Evolutionary conservation across 2,329 filamentous ascomycete species (phyloP).

Genomic region (Fusarium sp.): DNA sequence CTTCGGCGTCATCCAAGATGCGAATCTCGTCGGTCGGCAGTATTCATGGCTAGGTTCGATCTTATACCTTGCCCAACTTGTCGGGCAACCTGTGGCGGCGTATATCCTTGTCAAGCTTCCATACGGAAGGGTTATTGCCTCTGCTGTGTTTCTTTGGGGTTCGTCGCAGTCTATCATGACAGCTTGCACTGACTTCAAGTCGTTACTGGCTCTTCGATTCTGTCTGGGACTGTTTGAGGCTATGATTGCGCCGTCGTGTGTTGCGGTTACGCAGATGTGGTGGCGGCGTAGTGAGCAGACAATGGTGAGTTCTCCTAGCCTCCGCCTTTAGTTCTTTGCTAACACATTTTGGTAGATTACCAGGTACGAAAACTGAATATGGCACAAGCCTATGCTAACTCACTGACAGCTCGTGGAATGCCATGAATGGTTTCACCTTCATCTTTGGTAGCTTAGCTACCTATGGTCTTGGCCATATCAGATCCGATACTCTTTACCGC

Average conservation of each 20-base stretch:
- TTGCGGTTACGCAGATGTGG: slow-evolving; percentile 56
- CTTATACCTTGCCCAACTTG: slow-evolving; percentile 54
- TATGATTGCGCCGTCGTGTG: slow-evolving; percentile 55
- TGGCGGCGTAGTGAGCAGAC: slow-evolving; percentile 55
- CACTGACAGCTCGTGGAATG: slow-evolving; percentile 15
- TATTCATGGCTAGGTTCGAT: slow-evolving; percentile 75
- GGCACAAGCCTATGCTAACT: slow-evolving; percentile 32
- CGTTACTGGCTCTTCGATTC: slow-evolving; percentile 62
- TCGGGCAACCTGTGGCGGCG: slow-evolving; percentile 68
- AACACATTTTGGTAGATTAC: neutral
- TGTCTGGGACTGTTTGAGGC: slow-evolving; percentile 65
- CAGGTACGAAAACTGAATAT: neutral
- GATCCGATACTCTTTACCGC: slow-evolving; percentile 24
- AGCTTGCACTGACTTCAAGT: slow-evolving; percentile 63
- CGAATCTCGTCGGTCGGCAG: slow-evolving; percentile 63
- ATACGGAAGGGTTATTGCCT: slow-evolving; percentile 68
- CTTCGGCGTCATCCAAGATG: slow-evolving; percentile 72
- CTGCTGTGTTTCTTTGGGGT: slow-evolving; percentile 69
- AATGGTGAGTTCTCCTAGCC: slow-evolving; percentile 49
- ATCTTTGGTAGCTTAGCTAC: slow-evolving; percentile 48
- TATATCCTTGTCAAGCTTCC: slow-evolving; percentile 70
- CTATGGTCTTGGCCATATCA: slow-evolving; percentile 52
- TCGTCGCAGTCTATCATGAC: slow-evolving; percentile 67
- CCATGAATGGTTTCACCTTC: neutral
- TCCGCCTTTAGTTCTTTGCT: slow-evolving; percentile 46